Evolutionary conservation across 345 rosid genomes (phyloP).

Genomic region (Raphanus raphanistrum): DNA sequence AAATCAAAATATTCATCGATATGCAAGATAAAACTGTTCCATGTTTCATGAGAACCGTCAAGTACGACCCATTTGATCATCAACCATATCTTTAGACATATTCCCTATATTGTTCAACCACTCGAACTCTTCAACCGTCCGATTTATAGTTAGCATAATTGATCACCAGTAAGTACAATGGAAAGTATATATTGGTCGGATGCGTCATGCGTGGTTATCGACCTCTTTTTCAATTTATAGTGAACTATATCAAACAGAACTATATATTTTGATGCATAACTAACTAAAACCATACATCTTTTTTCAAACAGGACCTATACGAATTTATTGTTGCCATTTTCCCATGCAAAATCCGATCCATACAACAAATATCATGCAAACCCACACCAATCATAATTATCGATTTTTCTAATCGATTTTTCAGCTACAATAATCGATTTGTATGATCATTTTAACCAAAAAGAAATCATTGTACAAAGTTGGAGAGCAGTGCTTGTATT

Average conservation of each 20-base stretch:
- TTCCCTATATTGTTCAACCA: constrained; percentile 64
- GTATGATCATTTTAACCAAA: constrained; percentile 4
- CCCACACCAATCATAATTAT: constrained; percentile 5
- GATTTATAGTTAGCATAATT: not conserved
- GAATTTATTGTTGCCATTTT: not conserved
- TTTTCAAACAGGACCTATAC: not conserved
- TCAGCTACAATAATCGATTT: not conserved
- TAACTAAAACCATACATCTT: not conserved
- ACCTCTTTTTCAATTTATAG: too few relatives aligned
- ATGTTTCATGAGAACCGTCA: constrained; percentile 44
- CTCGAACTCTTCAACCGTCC: constrained; percentile 91
- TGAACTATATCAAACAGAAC: not conserved
- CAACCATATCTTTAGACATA: constrained; percentile 67
- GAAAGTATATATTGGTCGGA: not conserved
- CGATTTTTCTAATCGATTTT: not conserved
- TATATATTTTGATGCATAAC: not conserved
- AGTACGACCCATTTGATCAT: constrained; percentile 68
- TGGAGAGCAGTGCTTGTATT: constrained; percentile 49
- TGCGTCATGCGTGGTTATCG: not conserved
- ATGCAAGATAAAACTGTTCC: constrained; percentile 66
- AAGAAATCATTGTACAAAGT: constrained; percentile 18
- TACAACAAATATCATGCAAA: constrained; percentile 17
- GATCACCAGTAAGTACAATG: not conserved
- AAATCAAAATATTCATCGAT: constrained; percentile 61
- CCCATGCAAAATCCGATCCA: not conserved